Percentiles rank a stretch among this genome's conserved stretches.
Evolutionary conservation across 495 filamentous ascomycete genomes (phyloP).

Genomic region (Aspergillus sclerotiicarbonarius): DNA sequence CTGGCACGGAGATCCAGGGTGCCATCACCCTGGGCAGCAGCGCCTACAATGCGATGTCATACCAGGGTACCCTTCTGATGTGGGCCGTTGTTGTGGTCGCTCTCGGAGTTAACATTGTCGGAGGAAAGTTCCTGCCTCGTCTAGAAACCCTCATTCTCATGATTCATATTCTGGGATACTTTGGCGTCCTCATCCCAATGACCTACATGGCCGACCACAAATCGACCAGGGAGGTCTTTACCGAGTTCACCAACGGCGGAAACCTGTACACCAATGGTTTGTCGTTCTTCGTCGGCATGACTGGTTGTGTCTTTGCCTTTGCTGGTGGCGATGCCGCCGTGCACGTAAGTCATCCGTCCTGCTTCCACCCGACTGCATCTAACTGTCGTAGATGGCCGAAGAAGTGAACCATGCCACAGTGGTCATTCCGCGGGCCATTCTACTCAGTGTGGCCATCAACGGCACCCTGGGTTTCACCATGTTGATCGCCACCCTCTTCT

Average conservation of each 20-base stretch:
- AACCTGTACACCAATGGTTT: slow-evolving; percentile 42
- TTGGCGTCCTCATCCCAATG: slow-evolving; percentile 51
- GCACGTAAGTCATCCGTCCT: slow-evolving; percentile 31
- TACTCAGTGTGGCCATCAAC: slow-evolving; percentile 48
- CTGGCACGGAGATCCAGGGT: slow-evolving; percentile 43
- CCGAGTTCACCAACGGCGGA: slow-evolving; percentile 45
- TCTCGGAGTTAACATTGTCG: slow-evolving; percentile 40
- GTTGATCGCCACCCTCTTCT: slow-evolving; percentile 48
- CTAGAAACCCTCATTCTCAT: slow-evolving; percentile 47
- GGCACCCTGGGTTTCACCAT: slow-evolving; percentile 49
- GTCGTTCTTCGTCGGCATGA: slow-evolving; percentile 43
- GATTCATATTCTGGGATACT: slow-evolving; percentile 50
- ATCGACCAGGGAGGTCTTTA: slow-evolving; percentile 41
- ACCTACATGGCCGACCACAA: slow-evolving; percentile 46
- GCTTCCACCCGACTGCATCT: background rate
- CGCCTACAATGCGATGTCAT: slow-evolving; percentile 34
- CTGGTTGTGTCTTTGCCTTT: slow-evolving; percentile 42
- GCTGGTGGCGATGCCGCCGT: slow-evolving; percentile 40
- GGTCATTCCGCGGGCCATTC: slow-evolving; percentile 45
- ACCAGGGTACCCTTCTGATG: slow-evolving; percentile 44
- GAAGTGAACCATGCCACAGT: slow-evolving; percentile 48
- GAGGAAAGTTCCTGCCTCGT: slow-evolving; percentile 39
- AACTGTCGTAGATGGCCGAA: slow-evolving; percentile 46
- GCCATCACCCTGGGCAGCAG: slow-evolving; percentile 35
- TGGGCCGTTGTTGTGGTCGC: slow-evolving; percentile 41